Evolutionary conservation across 805 yeast genomes (phyloP).

Genomic region (Aciculoconidium aculeatum): DNA sequence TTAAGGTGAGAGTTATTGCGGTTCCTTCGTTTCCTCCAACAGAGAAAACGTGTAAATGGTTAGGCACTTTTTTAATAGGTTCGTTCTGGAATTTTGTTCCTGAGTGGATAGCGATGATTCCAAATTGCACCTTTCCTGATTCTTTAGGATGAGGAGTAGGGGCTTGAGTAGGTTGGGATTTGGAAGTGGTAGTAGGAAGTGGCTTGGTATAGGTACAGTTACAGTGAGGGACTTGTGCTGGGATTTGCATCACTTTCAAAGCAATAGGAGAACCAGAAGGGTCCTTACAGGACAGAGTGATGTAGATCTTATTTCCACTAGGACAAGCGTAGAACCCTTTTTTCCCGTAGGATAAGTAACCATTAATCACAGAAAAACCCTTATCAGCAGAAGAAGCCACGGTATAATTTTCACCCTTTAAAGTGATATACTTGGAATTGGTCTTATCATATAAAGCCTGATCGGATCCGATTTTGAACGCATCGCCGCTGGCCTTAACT

Average conservation of each 20-base stretch:
- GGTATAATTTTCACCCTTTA: conserved; percentile 6
- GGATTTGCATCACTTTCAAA: conserved; percentile 4
- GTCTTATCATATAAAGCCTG: conserved; percentile 15
- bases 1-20: conserved; percentile 18
- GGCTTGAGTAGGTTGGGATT: conserved; percentile 1
- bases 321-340: conserved; percentile 11
- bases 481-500: conserved; percentile 8
- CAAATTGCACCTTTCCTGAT: conserved; percentile 12
- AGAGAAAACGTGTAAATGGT: conserved; percentile 28
- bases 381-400: conserved; percentile 7
- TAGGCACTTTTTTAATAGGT: conserved; percentile 21
- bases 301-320: not conserved
- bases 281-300: conserved; percentile 4
- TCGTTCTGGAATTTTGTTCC: conserved; percentile 22
- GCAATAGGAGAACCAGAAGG: conserved; percentile 8
- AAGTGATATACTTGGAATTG: conserved; percentile 12
- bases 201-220: conserved; percentile 5
- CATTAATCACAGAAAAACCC: conserved; percentile 9
- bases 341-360: conserved; percentile 10
- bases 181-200: conserved; percentile 6
- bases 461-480: conserved; percentile 19
- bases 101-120: conserved; percentile 17
- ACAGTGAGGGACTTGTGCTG: conserved; percentile 6
- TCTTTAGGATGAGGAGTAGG: conserved; percentile 5
- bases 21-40: conserved; percentile 29